phyloP scores from a whole-genome alignment of 768 basidiomycete species.

The Mycena rebaudengoi region DNA sequence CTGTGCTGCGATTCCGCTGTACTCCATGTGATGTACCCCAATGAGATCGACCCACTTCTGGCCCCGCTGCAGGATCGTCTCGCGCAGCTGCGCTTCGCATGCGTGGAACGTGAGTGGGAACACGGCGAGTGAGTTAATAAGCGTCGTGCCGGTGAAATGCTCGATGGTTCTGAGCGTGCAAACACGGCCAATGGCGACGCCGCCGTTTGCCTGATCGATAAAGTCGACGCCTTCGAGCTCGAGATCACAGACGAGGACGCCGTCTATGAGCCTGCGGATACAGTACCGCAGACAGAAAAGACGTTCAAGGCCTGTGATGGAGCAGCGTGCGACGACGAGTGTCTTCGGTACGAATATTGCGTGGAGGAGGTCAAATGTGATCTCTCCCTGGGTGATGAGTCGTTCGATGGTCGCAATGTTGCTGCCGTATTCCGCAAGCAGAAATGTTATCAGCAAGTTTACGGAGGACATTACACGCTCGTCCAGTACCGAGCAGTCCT shows the following conservation, averaged over 20 bases:
- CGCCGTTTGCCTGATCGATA: constrained; percentile 50
- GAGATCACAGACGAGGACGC: constrained; percentile 52
- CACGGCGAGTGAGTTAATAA: constrained; percentile 57
- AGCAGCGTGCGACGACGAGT: constrained; percentile 59
- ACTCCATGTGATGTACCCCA: constrained; percentile 65
- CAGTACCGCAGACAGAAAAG: constrained; percentile 56
- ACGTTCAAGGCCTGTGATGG: constrained; percentile 60
- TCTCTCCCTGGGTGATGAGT: constrained; percentile 62
- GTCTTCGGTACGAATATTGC: constrained; percentile 64
- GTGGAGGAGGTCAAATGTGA: constrained; percentile 64
- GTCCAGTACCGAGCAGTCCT: constrained; percentile 50
- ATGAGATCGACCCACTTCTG: constrained; percentile 63
- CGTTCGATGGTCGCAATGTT: constrained; percentile 57
- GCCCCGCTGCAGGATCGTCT: constrained; percentile 55
- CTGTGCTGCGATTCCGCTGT: constrained; percentile 59
- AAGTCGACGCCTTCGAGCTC: constrained; percentile 61
- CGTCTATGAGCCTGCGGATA: constrained; percentile 44
- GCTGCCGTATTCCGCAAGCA: constrained; percentile 57
- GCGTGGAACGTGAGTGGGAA: constrained; percentile 64
- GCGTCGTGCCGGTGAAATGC: constrained; percentile 57
- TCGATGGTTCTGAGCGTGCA: constrained; percentile 49
- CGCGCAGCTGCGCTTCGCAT: constrained; percentile 50
- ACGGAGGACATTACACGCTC: constrained; percentile 53
- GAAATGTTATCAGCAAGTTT: constrained; percentile 57
- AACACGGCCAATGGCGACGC: constrained; percentile 51